Percentiles rank a stretch among this genome's conserved stretches.
These are phyloP conservation scores for Fusarium sp. DNA, from an alignment of 2,329 filamentous ascomycete species.

Conservation along the genomic window DNA sequence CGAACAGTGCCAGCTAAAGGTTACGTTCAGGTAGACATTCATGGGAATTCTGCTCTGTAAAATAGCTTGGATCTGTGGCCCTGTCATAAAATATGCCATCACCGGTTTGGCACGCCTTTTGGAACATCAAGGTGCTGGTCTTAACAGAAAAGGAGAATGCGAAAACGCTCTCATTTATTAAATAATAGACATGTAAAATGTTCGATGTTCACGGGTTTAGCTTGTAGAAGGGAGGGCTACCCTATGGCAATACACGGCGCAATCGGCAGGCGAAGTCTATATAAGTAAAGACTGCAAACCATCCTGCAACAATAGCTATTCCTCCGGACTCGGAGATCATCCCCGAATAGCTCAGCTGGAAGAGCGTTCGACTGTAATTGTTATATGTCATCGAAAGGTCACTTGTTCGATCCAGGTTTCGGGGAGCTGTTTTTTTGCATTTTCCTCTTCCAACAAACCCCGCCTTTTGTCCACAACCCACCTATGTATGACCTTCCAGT, in stretches of 20 bases:
- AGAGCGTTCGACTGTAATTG: conserved; percentile 33
- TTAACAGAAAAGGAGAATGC: background rate
- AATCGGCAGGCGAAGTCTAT: fast-evolving
- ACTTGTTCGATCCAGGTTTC: conserved; percentile 34
- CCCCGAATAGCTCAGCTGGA: conserved; percentile 34
- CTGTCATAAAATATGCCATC: too few relatives aligned
- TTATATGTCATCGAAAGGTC: conserved; percentile 31
- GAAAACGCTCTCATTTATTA: background rate
- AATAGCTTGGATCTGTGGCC: too few relatives aligned
- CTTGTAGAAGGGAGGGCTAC: background rate
- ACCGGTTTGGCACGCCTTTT: too few relatives aligned
- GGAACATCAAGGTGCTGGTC: too few relatives aligned
- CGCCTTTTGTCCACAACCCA: background rate
- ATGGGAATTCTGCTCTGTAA: too few relatives aligned
- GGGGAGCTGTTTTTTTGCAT: conserved; percentile 10
- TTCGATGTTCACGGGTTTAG: background rate
- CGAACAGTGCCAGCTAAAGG: background rate
- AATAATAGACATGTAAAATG: background rate
- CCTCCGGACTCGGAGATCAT: conserved; percentile 16
- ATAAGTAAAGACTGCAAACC: fast-evolving
- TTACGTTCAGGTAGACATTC: too few relatives aligned
- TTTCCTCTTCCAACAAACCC: background rate
- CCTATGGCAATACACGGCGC: background rate
- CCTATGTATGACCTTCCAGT: background rate
- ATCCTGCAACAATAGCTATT: conserved; percentile 10